Percentiles rank a stretch among this genome's conserved stretches.
Evolutionary conservation across 2,329 filamentous ascomycete species (phyloP).

Genomic region (Sporothrix mexicana): DNA sequence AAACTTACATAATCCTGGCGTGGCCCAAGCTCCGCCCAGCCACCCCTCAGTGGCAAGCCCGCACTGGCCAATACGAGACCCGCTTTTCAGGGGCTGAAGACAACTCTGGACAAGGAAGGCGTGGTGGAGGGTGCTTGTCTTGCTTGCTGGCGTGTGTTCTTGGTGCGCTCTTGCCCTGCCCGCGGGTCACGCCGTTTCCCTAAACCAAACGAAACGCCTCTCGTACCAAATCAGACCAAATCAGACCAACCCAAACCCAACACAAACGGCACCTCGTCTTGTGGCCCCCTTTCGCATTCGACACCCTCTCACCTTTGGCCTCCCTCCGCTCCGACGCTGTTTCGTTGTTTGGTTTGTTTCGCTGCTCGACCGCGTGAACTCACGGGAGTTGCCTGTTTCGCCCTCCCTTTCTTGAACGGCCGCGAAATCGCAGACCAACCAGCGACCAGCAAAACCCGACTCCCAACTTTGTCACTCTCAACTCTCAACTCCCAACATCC

Average conservation of each 20-base stretch:
- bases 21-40: conserved; percentile 24
- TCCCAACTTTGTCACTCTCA: background rate
- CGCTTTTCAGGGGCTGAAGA: conserved; percentile 33
- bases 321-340: conserved; percentile 9
- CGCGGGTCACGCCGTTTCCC: conserved; percentile 27
- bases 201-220: background rate
- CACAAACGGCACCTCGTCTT: background rate
- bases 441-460: background rate
- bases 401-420: background rate
- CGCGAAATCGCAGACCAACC: conserved; percentile 15
- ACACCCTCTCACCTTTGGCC: background rate
- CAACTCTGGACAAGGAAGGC: conserved; percentile 1
- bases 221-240: background rate
- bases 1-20: conserved; percentile 23
- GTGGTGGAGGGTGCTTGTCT: conserved; percentile 8
- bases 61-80: conserved; percentile 28
- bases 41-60: conserved; percentile 4
- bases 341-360: background rate
- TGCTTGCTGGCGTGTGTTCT: too few relatives aligned
- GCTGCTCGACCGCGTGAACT: conserved; percentile 5
- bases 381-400: conserved; percentile 15
- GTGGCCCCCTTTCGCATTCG: background rate
- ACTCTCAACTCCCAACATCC: background rate
- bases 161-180: too few relatives aligned
- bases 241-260: background rate